Conservation (phyloP, 129 eudicot genomes). For the Oenanthe sinensis region DNA sequence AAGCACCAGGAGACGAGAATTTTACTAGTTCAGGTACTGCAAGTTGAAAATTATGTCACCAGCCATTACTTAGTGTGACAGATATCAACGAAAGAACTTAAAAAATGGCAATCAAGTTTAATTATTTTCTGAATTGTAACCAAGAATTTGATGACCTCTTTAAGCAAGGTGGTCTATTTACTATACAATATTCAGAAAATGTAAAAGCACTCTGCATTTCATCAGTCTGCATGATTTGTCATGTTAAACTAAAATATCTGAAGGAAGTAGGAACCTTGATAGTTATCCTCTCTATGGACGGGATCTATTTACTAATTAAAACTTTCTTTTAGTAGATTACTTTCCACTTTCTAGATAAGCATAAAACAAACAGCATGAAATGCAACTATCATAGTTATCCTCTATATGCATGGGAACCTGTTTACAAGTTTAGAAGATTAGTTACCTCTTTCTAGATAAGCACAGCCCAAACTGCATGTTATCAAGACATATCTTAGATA, state of each 20-base stretch:
- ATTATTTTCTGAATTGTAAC: neutral
- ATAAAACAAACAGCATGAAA: neutral
- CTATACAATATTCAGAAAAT: neutral
- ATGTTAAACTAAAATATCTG: neutral
- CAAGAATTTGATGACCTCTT: neutral
- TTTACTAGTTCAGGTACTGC: neutral
- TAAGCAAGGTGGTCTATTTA: neutral
- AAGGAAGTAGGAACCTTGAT: neutral
- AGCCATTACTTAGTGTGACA: neutral
- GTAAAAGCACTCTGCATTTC: neutral
- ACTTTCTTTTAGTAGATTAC: neutral
- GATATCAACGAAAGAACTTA: neutral
- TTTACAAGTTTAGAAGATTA: neutral
- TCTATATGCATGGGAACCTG: neutral
- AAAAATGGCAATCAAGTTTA: neutral
- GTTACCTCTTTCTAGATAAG: neutral
- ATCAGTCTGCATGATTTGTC: neutral
- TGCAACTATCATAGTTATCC: neutral
- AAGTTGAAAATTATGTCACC: neutral
- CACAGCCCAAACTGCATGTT: neutral
- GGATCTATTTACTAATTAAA: neutral
- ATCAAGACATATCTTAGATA: neutral
- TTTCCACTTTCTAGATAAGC: neutral
- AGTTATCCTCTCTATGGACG: neutral
- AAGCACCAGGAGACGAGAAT: neutral